phyloP scores from a whole-genome alignment of 2,329 filamentous ascomycete genomes.

The Alternaria consortialis region DNA sequence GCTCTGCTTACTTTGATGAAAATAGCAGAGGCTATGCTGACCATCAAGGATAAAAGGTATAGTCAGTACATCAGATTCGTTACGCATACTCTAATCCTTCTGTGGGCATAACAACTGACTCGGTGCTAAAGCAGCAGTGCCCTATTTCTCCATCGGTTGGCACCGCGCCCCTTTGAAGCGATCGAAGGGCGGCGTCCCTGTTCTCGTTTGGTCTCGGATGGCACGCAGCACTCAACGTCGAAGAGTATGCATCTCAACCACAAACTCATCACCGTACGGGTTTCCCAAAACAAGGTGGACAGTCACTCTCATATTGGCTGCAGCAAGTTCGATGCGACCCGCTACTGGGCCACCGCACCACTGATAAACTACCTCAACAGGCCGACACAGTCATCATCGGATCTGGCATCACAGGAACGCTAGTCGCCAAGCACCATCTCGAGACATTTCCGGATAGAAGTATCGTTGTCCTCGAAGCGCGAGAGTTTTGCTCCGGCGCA shows the following conservation, averaged over 20 bases:
- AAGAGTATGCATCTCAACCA: constrained; percentile 27
- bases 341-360: constrained; percentile 40
- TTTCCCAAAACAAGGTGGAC: constrained; percentile 35
- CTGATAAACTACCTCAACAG: constrained; percentile 36
- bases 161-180: no score
- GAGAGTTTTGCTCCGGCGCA: constrained; percentile 43
- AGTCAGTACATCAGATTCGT: no score
- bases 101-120: no score
- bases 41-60: no score
- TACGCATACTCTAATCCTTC: no score
- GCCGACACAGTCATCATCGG: constrained; percentile 50
- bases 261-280: constrained; percentile 22
- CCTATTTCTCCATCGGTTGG: no score
- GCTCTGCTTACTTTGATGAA: no score
- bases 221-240: constrained; percentile 19
- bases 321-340: constrained; percentile 41
- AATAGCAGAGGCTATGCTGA: no score
- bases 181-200: no score
- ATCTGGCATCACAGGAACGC: constrained; percentile 39
- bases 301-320: constrained; percentile 40
- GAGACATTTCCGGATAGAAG: constrained; percentile 28
- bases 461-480: constrained; percentile 36
- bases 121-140: no score
- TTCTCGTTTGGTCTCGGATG: no score
- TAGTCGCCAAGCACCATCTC: constrained; percentile 34